A percentile compares a stretch with the other conserved stretches of the same genome.
These are phyloP conservation scores for Rhodotorula paludigena DNA, from an alignment of 768 basidiomycete species.

Conservation along the genomic window DNA sequence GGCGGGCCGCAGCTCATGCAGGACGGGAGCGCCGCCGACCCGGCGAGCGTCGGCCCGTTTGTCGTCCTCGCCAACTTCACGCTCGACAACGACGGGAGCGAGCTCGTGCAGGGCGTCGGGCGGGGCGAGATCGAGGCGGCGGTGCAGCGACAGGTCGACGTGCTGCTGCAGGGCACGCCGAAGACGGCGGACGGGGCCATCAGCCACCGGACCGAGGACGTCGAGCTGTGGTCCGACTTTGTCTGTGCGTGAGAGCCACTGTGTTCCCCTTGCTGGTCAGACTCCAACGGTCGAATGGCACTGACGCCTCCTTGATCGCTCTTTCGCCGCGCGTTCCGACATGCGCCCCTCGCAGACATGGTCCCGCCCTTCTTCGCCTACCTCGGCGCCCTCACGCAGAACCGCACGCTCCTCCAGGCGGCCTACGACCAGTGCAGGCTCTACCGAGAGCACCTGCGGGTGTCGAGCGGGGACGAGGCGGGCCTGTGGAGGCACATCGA, in stretches of 20 bases:
- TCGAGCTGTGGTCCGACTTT: constrained; percentile 30
- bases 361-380: constrained; percentile 63
- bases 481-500: constrained; percentile 77
- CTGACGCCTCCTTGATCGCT: too few species aligned
- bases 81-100: not conserved
- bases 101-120: not conserved
- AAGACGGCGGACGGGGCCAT: constrained; percentile 69
- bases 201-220: constrained; percentile 57
- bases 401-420: constrained; percentile 59
- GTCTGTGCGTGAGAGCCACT: too few species aligned
- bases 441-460: constrained; percentile 64
- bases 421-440: constrained; percentile 68
- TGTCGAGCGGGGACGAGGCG: constrained; percentile 50
- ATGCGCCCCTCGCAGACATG: constrained; percentile 7
- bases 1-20: constrained; percentile 10
- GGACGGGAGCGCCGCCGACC: constrained; percentile 28
- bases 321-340: not conserved
- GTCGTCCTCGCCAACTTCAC: constrained; percentile 19
- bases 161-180: constrained; percentile 55
- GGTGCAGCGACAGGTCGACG: constrained; percentile 56
- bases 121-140: not conserved
- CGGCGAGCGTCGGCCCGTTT: constrained; percentile 12
- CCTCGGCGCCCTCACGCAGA: constrained; percentile 60
- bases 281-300: too few species aligned
- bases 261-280: too few species aligned